These are phyloP conservation scores for Athelia psychrophila DNA, from an alignment of 1,284 basidiomycete species.

Conservation along the genomic window DNA sequence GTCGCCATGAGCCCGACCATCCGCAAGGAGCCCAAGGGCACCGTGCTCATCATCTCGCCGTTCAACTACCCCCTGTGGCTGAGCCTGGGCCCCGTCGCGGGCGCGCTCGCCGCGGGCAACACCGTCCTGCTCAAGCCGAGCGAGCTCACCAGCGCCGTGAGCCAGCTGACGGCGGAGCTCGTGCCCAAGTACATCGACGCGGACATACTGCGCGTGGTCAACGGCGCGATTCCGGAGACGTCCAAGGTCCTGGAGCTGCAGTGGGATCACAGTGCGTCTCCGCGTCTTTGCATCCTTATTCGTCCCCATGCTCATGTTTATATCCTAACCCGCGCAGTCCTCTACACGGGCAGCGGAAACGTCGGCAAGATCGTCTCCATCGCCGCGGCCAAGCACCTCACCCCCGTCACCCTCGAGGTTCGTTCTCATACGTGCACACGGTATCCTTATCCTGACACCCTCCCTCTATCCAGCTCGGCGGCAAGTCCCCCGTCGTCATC, in stretches of 20 bases:
- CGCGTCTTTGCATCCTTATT: too few species aligned
- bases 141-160: constrained; percentile 69
- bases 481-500: constrained; percentile 86
- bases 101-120: constrained; percentile 82
- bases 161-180: constrained; percentile 70
- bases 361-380: constrained; percentile 78
- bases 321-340: constrained; percentile 1
- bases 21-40: constrained; percentile 77
- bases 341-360: constrained; percentile 56
- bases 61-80: constrained; percentile 64
- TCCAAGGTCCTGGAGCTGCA: constrained; percentile 78
- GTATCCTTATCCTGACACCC: too few species aligned
- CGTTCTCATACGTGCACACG: too few species aligned
- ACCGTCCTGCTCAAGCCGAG: constrained; percentile 78
- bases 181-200: constrained; percentile 81
- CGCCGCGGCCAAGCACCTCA: constrained; percentile 85
- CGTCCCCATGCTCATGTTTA: too few species aligned
- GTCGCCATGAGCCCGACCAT: constrained; percentile 59
- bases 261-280: constrained; percentile 81
- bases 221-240: constrained; percentile 75
- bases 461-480: constrained; percentile 55
- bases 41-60: constrained; percentile 62
- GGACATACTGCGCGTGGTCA: constrained; percentile 69
- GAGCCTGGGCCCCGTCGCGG: constrained; percentile 48
- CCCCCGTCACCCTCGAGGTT: constrained; percentile 80